Conservation (phyloP, 2,329 filamentous ascomycete genomes). For the Cadophora malorum region DNA sequence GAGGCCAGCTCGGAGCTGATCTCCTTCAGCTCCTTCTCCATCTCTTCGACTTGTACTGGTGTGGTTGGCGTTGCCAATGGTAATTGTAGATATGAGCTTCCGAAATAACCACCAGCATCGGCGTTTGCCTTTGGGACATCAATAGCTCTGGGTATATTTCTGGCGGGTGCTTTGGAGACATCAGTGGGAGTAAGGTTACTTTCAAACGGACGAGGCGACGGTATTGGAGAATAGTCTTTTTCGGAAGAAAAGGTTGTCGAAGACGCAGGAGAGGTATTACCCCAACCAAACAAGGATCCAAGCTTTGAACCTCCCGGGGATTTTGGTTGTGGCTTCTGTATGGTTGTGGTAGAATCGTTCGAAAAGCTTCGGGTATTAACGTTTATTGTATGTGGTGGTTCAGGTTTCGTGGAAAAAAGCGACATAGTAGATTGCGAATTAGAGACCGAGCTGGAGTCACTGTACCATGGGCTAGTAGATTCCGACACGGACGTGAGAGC, state of each 20-base stretch:
- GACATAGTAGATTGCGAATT: constrained; percentile 44
- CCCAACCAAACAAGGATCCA: constrained; percentile 73
- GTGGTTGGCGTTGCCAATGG: constrained; percentile 47
- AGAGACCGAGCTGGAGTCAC: constrained; percentile 38
- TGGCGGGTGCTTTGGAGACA: constrained; percentile 34
- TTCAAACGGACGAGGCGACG: constrained; percentile 57
- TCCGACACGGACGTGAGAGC: constrained; percentile 40
- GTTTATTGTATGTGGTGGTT: constrained; percentile 43
- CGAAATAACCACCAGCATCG: constrained; percentile 50
- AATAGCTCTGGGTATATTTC: constrained; percentile 48
- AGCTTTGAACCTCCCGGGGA: constrained; percentile 59
- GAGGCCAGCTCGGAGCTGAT: constrained; percentile 91
- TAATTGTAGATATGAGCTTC: constrained; percentile 41
- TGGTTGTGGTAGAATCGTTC: constrained; percentile 40
- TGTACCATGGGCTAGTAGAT: constrained; percentile 42
- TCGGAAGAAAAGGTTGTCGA: constrained; percentile 68
- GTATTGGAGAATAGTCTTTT: constrained; percentile 61
- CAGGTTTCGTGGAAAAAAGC: constrained; percentile 45
- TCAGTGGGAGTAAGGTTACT: constrained; percentile 41
- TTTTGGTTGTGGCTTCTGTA: constrained; percentile 49
- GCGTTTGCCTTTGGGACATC: constrained; percentile 46
- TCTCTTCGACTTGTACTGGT: constrained; percentile 73
- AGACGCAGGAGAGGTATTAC: constrained; percentile 58
- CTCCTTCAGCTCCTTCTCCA: constrained; percentile 93
- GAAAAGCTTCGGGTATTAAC: constrained; percentile 36